These are phyloP conservation scores for Talaromyces pinophilus DNA, from an alignment of 2,329 filamentous ascomycete genomes.

Conservation along the genomic window DNA sequence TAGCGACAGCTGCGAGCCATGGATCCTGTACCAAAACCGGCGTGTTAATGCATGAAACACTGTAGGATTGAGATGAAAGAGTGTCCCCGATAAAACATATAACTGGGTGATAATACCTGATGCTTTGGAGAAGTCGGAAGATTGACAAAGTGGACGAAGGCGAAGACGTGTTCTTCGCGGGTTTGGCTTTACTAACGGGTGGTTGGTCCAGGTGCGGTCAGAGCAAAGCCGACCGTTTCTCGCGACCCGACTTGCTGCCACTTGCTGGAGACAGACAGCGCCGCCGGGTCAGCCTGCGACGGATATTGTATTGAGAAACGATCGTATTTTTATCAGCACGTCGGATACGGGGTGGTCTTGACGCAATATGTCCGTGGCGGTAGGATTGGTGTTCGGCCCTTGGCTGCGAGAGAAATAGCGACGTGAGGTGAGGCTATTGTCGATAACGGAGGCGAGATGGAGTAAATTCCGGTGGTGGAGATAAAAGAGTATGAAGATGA, in stretches of 20 bases:
- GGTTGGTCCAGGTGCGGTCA: slow-evolving; percentile 6
- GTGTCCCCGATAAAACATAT: not conserved
- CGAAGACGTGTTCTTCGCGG: not conserved
- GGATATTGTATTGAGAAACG: not conserved
- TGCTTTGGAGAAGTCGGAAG: not conserved
- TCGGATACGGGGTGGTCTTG: not conserved
- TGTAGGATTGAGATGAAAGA: not conserved
- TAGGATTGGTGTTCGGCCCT: not conserved
- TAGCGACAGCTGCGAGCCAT: slow-evolving; percentile 23
- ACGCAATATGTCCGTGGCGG: not conserved
- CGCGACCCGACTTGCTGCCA: slow-evolving; percentile 17
- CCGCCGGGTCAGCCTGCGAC: slow-evolving; percentile 9
- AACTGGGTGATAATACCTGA: slow-evolving; percentile 13
- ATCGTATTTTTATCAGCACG: not conserved
- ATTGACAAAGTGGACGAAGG: not conserved
- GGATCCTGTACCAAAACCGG: slow-evolving; percentile 14
- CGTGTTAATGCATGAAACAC: slow-evolving; percentile 10
- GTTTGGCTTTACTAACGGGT: slow-evolving; percentile 10
- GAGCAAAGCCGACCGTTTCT: slow-evolving; percentile 16
- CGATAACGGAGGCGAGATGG: slow-evolving; percentile 4
- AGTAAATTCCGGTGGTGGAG: slow-evolving; percentile 22
- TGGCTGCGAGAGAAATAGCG: not conserved
- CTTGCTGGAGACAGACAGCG: slow-evolving; percentile 4
- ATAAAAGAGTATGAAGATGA: slow-evolving; percentile 10
- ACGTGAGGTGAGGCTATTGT: slow-evolving; percentile 11